Evolutionary conservation across 2,329 filamentous ascomycete genomes (phyloP).

Genomic region (Lizonia empirigonia): DNA sequence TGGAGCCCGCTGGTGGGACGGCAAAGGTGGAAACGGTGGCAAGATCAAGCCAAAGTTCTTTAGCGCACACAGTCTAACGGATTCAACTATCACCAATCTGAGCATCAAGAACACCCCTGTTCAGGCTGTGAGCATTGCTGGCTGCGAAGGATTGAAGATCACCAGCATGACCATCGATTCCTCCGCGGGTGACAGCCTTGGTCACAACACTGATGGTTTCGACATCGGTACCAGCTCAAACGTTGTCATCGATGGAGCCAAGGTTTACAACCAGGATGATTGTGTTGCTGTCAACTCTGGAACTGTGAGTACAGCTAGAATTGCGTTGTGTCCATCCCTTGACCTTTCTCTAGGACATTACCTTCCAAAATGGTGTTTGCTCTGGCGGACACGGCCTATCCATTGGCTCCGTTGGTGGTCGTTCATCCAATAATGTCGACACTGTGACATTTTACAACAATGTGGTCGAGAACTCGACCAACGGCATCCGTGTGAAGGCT

Average conservation of each 20-base stretch:
- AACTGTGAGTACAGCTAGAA: constrained; percentile 31
- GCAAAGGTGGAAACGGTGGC: constrained; percentile 53
- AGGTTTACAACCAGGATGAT: constrained; percentile 64
- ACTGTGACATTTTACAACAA: constrained; percentile 59
- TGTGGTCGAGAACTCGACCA: constrained; percentile 57
- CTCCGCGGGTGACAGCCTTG: constrained; percentile 55
- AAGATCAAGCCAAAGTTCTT: constrained; percentile 59
- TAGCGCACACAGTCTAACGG: constrained; percentile 57
- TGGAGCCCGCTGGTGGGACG: constrained; percentile 59
- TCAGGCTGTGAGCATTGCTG: constrained; percentile 57
- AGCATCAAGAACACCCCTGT: constrained; percentile 61
- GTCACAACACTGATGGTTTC: constrained; percentile 62
- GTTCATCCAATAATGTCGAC: constrained; percentile 59
- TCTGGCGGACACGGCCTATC: constrained; percentile 62
- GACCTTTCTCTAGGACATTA: constrained; percentile 29
- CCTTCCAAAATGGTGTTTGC: constrained; percentile 52
- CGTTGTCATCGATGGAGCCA: constrained; percentile 57
- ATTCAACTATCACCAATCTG: constrained; percentile 56
- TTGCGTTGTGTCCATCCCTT: neutral
- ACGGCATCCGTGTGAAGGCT: constrained; percentile 65
- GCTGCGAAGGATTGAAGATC: constrained; percentile 52
- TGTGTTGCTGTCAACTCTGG: constrained; percentile 65
- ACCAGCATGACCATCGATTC: constrained; percentile 62
- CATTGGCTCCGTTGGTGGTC: constrained; percentile 63
- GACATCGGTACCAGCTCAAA: constrained; percentile 58